Percentiles rank a stretch among this genome's conserved stretches.
phyloP scores from a whole-genome alignment of 2,329 filamentous ascomycete species.

The Xylaria sp. region DNA sequence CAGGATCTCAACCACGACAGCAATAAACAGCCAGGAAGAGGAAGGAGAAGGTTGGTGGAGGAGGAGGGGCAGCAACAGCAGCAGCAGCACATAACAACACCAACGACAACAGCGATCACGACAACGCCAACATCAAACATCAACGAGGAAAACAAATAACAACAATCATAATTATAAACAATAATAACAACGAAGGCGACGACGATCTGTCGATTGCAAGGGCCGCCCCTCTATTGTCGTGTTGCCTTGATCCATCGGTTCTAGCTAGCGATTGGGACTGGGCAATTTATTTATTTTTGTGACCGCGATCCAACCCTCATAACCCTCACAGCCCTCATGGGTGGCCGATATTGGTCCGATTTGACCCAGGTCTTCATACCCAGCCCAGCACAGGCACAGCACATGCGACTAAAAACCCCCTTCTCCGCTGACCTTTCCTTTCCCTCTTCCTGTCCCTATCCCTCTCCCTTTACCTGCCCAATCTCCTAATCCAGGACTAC shows the following conservation, averaged over 20 bases:
- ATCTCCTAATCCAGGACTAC: constrained; percentile 14
- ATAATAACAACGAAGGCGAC: neutral
- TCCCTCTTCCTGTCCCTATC: too few relatives aligned
- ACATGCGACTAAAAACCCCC: neutral
- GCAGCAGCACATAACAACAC: neutral
- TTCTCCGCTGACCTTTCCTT: neutral
- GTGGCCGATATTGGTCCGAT: constrained; percentile 40
- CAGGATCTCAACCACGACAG: neutral
- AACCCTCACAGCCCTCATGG: constrained; percentile 20
- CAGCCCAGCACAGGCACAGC: constrained; percentile 30
- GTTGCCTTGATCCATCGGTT: constrained; percentile 15
- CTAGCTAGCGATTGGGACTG: constrained; percentile 16
- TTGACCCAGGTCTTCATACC: constrained; percentile 30
- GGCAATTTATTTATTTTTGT: constrained; percentile 31
- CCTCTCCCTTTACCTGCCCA: constrained; percentile 30
- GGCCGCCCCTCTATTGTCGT: neutral
- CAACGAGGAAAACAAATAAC: neutral
- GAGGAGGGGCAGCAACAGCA: neutral
- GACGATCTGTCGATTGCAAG: neutral
- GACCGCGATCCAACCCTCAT: constrained; percentile 27
- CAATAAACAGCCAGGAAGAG: neutral
- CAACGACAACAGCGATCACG: neutral
- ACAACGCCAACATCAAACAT: neutral
- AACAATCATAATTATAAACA: neutral
- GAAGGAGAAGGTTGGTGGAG: neutral